Base-by-base conservation (phyloP, 2,329 filamentous ascomycete genomes). In the Zymoseptoria ardabiliae region DNA sequence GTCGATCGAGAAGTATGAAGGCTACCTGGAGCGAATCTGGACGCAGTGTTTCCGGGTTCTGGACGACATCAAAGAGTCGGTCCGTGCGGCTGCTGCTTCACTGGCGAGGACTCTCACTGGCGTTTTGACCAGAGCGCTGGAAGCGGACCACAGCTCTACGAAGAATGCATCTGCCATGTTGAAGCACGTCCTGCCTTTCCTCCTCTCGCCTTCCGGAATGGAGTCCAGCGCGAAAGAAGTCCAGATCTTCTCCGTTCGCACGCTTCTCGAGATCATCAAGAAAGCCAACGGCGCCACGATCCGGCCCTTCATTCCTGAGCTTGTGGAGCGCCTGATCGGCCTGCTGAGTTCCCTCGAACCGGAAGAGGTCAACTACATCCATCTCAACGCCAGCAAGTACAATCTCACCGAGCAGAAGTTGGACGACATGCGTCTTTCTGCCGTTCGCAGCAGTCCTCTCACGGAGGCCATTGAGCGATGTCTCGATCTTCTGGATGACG, bases 21-120 rank as follows among this genome's bases (percentile, higher is more conserved):
- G 85, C 59, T 92, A 94, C 70, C 88, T 97, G 55, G 83, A 87
- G 57, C 84, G 91, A 20, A 91, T 97, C 54, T 97, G 94, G 88
- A 84, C 83, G 10, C 85, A 88, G 25, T 88, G 91, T 0, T 88
- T 97, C 73, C 95, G 91, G 69, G 91, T 99, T 0, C 79, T 97
- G 5, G 94, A 99, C 72, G 94, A 99, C 72, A 95, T 97, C 73
- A 99, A 99, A 72, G 88, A 88, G 7, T 91, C 88, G 1, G 94
- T 99, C 4, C 84, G 94, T 55, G 81, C 83, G 41, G 89, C 91
- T 1, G 94, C 94, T 1, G 81, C 91, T 52, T 86, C 86, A 61
- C 81, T 99, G 4, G 96, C 92, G 68, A 87, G 92, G 72, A 85
- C 86, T 0, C 80, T 99, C 41, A 95, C 91, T 0, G 91, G 90